Evolutionary conservation across 108 stramenopile species (phyloP).

Genomic region (Skeletonema menzelii): DNA sequence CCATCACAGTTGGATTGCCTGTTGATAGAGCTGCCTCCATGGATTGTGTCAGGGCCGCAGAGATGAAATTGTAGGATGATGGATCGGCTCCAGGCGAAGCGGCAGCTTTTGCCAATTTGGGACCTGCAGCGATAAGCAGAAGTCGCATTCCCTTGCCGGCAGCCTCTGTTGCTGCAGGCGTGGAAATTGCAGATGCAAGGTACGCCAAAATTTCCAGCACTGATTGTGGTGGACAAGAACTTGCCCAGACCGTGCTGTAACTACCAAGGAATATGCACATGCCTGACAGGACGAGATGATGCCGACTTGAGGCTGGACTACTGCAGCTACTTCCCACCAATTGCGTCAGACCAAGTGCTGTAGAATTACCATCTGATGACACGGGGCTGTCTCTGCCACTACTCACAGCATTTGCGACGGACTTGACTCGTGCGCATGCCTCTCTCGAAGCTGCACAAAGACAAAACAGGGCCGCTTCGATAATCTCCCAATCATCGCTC

Average conservation of each 20-base stretch:
- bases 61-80: slow-evolving; percentile 10
- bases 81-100: slow-evolving; percentile 24
- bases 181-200: slow-evolving; percentile 12
- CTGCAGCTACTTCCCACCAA: slow-evolving; percentile 28
- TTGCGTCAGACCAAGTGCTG: slow-evolving; percentile 38
- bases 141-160: slow-evolving; percentile 19
- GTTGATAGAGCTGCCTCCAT: slow-evolving; percentile 53
- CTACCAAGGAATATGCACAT: slow-evolving; percentile 48
- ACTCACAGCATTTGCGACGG: slow-evolving; percentile 13
- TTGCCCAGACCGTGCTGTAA: slow-evolving; percentile 52
- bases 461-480: slow-evolving; percentile 49
- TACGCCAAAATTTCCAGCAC: slow-evolving; percentile 47
- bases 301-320: slow-evolving; percentile 3
- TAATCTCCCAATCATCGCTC: slow-evolving; percentile 39
- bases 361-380: slow-evolving; percentile 30
- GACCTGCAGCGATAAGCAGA: slow-evolving; percentile 5
- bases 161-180: slow-evolving; percentile 13
- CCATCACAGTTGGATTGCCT: slow-evolving; percentile 44
- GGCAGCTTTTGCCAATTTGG: slow-evolving; percentile 8
- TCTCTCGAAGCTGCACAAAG: slow-evolving; percentile 46
- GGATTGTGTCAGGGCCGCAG: slow-evolving; percentile 13
- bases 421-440: slow-evolving; percentile 45
- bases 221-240: slow-evolving; percentile 33
- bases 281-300: slow-evolving; percentile 36
- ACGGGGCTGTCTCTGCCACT: slow-evolving; percentile 26